Conservation (phyloP, 2,329 filamentous ascomycete species). For the Hypomyces rosellus region DNA sequence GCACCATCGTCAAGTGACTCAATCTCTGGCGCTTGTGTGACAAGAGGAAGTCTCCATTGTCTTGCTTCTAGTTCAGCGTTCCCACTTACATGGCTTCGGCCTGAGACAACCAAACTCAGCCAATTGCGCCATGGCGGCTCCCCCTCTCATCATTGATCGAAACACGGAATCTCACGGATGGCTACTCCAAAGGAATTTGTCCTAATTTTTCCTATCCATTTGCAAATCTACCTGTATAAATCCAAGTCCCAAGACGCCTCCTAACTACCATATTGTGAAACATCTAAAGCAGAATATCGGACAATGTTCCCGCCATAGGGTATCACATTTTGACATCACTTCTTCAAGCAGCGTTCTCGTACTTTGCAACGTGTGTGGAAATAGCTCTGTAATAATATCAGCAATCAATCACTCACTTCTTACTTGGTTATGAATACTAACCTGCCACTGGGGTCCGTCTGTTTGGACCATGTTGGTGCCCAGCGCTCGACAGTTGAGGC, state of each 20-base stretch:
- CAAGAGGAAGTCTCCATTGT: not conserved
- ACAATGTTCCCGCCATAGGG: too few species aligned
- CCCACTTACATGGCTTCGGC: too few species aligned
- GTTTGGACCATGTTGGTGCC: constrained; percentile 96
- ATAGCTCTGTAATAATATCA: constrained; percentile 55
- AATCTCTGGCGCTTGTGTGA: too few species aligned
- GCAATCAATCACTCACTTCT: not conserved
- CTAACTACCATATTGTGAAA: not conserved
- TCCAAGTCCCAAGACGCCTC: not conserved
- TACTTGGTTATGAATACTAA: constrained; percentile 27
- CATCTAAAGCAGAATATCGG: not conserved
- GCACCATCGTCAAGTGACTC: not conserved
- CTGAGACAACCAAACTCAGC: not conserved
- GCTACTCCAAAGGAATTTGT: not conserved
- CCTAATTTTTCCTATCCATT: not conserved
- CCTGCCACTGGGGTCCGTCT: constrained; percentile 92
- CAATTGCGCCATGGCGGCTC: constrained; percentile 7
- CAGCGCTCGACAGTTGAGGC: constrained; percentile 92
- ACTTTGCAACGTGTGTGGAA: constrained; percentile 68
- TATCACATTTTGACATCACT: not conserved
- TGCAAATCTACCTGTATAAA: not conserved
- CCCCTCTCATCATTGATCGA: too few species aligned
- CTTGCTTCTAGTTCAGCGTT: too few species aligned
- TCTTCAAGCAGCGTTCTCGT: constrained; percentile 40
- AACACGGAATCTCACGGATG: too few species aligned